Conservation (phyloP, 768 basidiomycete genomes). For the Phlebiopsis flavidoalba region DNA sequence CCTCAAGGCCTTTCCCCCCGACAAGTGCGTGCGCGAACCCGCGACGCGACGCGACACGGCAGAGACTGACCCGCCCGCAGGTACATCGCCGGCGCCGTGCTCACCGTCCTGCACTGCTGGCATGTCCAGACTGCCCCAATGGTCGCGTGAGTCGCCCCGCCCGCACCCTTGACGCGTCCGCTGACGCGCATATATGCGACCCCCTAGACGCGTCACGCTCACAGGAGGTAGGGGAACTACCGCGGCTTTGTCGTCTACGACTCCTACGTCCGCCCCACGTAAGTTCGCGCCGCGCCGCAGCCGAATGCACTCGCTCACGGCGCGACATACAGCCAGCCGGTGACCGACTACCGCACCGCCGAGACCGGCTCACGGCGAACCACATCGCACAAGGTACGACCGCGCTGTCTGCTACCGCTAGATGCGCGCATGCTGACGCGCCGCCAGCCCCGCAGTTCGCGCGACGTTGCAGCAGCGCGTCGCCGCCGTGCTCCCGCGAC, state of each 20-base stretch:
- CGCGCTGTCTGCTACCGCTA: neutral
- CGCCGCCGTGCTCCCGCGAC: constrained; percentile 32
- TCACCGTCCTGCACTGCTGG: constrained; percentile 39
- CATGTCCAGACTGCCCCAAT: constrained; percentile 40
- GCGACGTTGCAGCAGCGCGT: constrained; percentile 42
- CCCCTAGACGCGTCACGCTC: constrained; percentile 43
- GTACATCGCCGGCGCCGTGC: constrained; percentile 43
- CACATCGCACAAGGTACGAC: constrained; percentile 38
- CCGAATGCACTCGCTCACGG: neutral
- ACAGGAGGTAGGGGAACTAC: too few relatives aligned
- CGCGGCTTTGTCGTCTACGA: constrained; percentile 41
- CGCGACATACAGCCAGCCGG: constrained; percentile 34
- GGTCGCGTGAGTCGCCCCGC: constrained; percentile 41
- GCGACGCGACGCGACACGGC: neutral
- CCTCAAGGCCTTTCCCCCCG: constrained; percentile 13
- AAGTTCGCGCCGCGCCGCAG: constrained; percentile 16
- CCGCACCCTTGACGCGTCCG: constrained; percentile 3
- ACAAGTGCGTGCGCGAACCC: constrained; percentile 21
- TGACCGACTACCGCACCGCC: constrained; percentile 41
- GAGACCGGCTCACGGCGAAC: constrained; percentile 38
- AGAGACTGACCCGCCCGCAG: constrained; percentile 23
- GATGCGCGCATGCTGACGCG: neutral
- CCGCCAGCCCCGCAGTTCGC: constrained; percentile 42
- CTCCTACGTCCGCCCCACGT: constrained; percentile 52
- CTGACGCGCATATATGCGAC: constrained; percentile 1